phyloP scores from a whole-genome alignment of 75 land plant species.

The Ceratopteris richardii region DNA sequence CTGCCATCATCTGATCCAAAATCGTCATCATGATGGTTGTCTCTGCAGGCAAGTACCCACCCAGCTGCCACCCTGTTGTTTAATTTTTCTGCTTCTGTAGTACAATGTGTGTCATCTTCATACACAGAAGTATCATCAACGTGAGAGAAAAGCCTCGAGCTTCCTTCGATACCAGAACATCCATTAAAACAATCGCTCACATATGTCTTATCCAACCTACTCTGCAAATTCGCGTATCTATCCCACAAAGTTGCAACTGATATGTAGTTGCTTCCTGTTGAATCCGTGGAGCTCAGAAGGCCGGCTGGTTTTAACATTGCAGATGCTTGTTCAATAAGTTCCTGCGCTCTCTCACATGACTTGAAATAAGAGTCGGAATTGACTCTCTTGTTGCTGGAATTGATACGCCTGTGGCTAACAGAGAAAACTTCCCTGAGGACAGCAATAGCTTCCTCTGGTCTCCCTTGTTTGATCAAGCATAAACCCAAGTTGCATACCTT shows the following conservation, averaged over 20 bases:
- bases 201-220: background rate
- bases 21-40: background rate
- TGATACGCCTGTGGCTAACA: background rate
- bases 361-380: slow-evolving; percentile 27
- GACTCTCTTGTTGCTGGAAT: background rate
- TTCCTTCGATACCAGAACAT: background rate
- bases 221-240: background rate
- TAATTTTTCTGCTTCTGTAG: background rate
- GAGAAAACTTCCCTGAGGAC: slow-evolving; percentile 42
- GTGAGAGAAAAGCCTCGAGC: background rate
- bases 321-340: slow-evolving; percentile 14
- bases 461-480: slow-evolving; percentile 26
- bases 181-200: background rate
- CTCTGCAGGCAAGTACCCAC: background rate
- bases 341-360: slow-evolving; percentile 25
- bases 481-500: slow-evolving; percentile 24
- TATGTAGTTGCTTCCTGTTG: background rate
- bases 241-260: background rate
- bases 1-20: background rate
- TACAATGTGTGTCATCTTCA: too few species aligned
- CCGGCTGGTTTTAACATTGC: background rate
- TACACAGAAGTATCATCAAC: background rate
- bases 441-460: slow-evolving; percentile 33
- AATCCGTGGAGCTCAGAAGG: background rate
- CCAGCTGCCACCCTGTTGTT: background rate